Evolutionary conservation across 2,329 filamentous ascomycete species (phyloP), one percentile per base, ranked within the genome.

Genomic region (Trichoderma atrobrunneum): DNA sequence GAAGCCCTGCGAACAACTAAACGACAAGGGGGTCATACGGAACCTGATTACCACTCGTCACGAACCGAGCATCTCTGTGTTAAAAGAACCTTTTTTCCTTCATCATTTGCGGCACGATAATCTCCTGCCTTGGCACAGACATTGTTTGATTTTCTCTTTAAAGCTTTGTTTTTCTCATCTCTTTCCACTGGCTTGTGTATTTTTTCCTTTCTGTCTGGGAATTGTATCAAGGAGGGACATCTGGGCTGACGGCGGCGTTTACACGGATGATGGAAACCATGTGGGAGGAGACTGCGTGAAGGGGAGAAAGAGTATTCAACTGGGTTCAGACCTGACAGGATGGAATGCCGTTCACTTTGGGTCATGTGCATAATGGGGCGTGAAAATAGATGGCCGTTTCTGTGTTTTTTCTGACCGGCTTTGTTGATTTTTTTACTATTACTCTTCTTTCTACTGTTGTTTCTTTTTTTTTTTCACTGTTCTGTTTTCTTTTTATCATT

Each of bases 161-260:
- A 11, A 10, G 26, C 18, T 28, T 57, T 43, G 32, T 39, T 16
- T 59, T 67, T 30, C 3, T 59, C 7, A 8, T 70, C 60, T 59
- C 65, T 73, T 71, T 74, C 74, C 36, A 70, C 68, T 30, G 69
- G 74, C 59, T 67, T 73, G 43, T 74, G 34, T 74, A n/a, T 69
- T 64, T 36, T 67, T 72, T 54, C 43, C 39, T 32, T 73, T 74
- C 70, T 71, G 21, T 59, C 64, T 74, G 64, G 36, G 70, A 72
- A 61, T 67, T 71, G 67, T 70, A 61, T 70, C 67, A 63, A 56
- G 60, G 66, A 69, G 65, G 74, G 64, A 57, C 56, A n/a, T 69
- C 73, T 72, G 75, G 75, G 74, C 75, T 77, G 76, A 72, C 69
- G 77, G 77, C 57, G 74, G 74, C 74, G 74, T 75, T 76, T 61